Conservation (phyloP, 2,329 filamentous ascomycete species). For the Colletotrichum sansevieriae region DNA sequence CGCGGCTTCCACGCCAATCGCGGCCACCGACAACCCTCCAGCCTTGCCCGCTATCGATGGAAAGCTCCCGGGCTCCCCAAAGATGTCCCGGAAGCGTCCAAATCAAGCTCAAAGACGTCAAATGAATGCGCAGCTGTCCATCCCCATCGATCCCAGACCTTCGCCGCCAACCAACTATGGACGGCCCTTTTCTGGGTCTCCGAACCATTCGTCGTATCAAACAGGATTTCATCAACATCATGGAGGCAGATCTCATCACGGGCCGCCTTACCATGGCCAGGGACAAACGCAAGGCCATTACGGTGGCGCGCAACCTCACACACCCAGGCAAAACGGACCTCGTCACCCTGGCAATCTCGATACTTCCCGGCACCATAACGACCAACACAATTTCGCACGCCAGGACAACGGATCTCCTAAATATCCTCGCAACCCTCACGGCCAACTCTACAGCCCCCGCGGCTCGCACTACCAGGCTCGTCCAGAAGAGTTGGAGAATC, state of each 20-base stretch:
- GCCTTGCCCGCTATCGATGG: constrained; percentile 48
- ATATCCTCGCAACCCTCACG: constrained; percentile 42
- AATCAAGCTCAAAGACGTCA: constrained; percentile 75
- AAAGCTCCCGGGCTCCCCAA: constrained; percentile 52
- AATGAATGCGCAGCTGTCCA: constrained; percentile 70
- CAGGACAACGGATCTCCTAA: constrained; percentile 29
- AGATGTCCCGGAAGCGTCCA: constrained; percentile 61
- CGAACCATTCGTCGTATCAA: constrained; percentile 46
- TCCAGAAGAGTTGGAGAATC: constrained; percentile 62
- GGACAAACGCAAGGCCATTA: constrained; percentile 18
- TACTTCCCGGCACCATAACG: constrained; percentile 14
- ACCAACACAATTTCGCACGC: constrained; percentile 4
- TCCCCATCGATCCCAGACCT: constrained; percentile 65
- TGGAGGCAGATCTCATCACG: constrained; percentile 9
- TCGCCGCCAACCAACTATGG: constrained; percentile 49
- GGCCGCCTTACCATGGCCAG: constrained; percentile 15
- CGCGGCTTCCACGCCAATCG: not conserved
- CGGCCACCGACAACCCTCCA: not conserved
- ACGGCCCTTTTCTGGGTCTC: constrained; percentile 49
- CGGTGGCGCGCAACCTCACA: constrained; percentile 14
- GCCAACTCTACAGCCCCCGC: constrained; percentile 49
- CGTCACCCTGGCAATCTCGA: constrained; percentile 43
- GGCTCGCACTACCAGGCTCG: constrained; percentile 48
- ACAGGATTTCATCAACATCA: constrained; percentile 13
- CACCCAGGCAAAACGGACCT: constrained; percentile 46